These are phyloP conservation scores for Xylaria bambusicola DNA, from an alignment of 495 filamentous ascomycete genomes.

Conservation along the genomic window DNA sequence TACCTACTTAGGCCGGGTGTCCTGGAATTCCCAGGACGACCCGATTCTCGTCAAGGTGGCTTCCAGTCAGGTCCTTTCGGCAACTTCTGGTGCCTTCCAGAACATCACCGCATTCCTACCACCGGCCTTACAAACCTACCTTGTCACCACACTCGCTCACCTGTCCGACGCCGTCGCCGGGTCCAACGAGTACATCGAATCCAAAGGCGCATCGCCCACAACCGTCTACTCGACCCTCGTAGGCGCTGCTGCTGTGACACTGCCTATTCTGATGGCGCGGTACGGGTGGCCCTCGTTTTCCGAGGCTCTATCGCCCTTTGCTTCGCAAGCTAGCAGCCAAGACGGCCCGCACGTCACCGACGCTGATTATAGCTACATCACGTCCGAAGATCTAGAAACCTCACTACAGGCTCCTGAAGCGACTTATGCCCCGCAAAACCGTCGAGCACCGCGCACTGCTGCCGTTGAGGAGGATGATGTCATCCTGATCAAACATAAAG, in stretches of 20 bases:
- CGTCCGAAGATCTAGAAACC: conserved; percentile 63
- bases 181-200: conserved; percentile 56
- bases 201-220: conserved; percentile 49
- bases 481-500: conserved; percentile 71
- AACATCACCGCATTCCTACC: conserved; percentile 43
- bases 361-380: conserved; percentile 80
- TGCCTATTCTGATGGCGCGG: conserved; percentile 64
- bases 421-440: conserved; percentile 28
- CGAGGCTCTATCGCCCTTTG: conserved; percentile 58
- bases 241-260: conserved; percentile 47
- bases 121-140: conserved; percentile 49
- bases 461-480: conserved; percentile 65
- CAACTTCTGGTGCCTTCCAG: conserved; percentile 55
- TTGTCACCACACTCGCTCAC: conserved; percentile 45
- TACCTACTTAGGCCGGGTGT: conserved; percentile 18
- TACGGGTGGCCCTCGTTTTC: conserved; percentile 56
- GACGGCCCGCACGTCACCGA: conserved; percentile 66
- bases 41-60: conserved; percentile 51
- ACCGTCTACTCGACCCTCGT: conserved; percentile 46
- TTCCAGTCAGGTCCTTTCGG: conserved; percentile 50
- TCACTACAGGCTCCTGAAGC: conserved; percentile 35
- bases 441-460: conserved; percentile 39
- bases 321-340: conserved; percentile 49
- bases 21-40: conserved; percentile 20
- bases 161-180: conserved; percentile 48